These are phyloP conservation scores for Pisolithus albus DNA, from an alignment of 768 basidiomycete genomes.

Conservation along the genomic window DNA sequence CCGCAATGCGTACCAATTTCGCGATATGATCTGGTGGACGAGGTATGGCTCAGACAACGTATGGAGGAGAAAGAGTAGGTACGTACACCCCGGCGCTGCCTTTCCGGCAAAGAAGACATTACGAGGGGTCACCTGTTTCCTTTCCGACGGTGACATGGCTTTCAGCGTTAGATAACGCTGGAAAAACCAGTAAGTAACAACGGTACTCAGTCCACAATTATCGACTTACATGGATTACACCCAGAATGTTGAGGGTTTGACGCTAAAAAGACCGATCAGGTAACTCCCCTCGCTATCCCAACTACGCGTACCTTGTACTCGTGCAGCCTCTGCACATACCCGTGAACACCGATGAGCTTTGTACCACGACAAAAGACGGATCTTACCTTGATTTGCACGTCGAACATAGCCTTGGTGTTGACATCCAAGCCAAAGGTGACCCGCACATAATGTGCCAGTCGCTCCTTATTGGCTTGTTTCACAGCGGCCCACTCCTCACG, in stretches of 20 bases:
- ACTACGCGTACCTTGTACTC: slow-evolving; percentile 68
- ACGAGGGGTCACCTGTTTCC: slow-evolving; percentile 75
- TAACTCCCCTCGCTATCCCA: background rate
- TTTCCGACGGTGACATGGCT: slow-evolving; percentile 66
- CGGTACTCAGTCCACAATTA: background rate
- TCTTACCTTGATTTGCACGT: slow-evolving; percentile 80
- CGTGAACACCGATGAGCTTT: background rate
- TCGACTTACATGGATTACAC: slow-evolving; percentile 69
- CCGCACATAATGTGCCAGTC: slow-evolving; percentile 73
- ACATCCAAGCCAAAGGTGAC: slow-evolving; percentile 61
- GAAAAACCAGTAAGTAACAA: background rate
- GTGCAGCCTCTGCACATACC: slow-evolving; percentile 61
- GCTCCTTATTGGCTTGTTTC: slow-evolving; percentile 88
- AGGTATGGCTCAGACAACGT: slow-evolving; percentile 4
- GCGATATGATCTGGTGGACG: slow-evolving; percentile 69
- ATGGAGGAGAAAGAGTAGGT: background rate
- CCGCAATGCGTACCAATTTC: slow-evolving; percentile 53
- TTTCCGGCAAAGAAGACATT: slow-evolving; percentile 98
- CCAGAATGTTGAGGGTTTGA: slow-evolving; percentile 91
- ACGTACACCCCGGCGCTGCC: slow-evolving; percentile 86
- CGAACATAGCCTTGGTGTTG: slow-evolving; percentile 76
- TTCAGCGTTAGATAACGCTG: slow-evolving; percentile 82
- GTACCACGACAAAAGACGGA: background rate
- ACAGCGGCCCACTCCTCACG: slow-evolving; percentile 74
- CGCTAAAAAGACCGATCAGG: slow-evolving; percentile 40